phyloP scores from a whole-genome alignment of 768 basidiomycete genomes.

The Melanogaster broomeanus region DNA sequence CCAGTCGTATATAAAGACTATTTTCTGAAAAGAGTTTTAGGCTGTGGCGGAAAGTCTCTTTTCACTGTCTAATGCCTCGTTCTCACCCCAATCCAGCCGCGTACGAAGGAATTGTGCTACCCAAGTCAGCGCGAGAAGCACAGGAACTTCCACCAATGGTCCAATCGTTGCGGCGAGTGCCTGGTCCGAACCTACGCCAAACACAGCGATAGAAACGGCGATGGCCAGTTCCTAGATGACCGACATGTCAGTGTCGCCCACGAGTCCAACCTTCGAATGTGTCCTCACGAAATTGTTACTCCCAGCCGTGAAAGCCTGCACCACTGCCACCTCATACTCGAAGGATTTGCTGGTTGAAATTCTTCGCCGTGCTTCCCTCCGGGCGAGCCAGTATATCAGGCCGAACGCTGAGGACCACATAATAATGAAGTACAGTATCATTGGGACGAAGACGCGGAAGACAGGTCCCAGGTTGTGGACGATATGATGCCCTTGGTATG shows the following conservation, averaged over 20 bases:
- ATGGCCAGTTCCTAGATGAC: conserved; percentile 71
- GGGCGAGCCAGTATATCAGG: conserved; percentile 50
- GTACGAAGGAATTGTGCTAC: conserved; percentile 50
- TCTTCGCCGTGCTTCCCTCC: conserved; percentile 27
- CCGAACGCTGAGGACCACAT: conserved; percentile 56
- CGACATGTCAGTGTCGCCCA: background rate
- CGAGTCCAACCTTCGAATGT: background rate
- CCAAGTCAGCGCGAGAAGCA: conserved; percentile 69
- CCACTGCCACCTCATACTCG: conserved; percentile 73
- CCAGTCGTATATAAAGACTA: too few species aligned
- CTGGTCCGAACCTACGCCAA: conserved; percentile 76
- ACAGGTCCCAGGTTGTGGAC: conserved; percentile 73
- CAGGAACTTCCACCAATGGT: too few species aligned
- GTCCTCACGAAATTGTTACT: conserved; percentile 73
- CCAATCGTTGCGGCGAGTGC: conserved; percentile 82
- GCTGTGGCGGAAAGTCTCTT: background rate
- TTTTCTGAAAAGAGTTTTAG: too few species aligned
- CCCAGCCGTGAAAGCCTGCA: conserved; percentile 78
- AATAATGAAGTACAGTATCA: conserved; percentile 75
- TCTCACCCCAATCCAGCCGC: conserved; percentile 41
- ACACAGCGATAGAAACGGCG: conserved; percentile 76
- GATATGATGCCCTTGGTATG: conserved; percentile 69
- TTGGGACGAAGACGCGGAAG: conserved; percentile 80
- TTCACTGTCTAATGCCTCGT: background rate
- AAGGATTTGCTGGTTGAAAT: conserved; percentile 14